Conservation (phyloP, 176 grass and related monocot genomes). For the barley (Hordeum vulgare) region DNA sequence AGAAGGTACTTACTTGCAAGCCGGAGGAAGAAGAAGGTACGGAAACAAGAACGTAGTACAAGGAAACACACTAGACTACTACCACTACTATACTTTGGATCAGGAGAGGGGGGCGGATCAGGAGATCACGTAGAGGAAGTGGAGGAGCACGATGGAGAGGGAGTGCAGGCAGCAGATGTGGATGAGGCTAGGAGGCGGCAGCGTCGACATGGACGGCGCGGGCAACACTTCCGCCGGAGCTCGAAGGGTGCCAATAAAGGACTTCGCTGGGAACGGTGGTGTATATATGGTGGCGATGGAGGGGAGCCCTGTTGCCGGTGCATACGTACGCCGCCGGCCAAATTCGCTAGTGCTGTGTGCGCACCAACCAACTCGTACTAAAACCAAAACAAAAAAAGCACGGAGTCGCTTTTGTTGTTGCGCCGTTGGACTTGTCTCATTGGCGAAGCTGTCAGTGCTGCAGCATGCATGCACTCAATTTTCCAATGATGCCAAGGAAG, state of each 20-base stretch:
- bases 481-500: slow-evolving; percentile 16
- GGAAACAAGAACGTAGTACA: slow-evolving; percentile 15
- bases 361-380: slow-evolving; percentile 11
- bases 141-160: slow-evolving; percentile 82
- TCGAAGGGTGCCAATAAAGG: neutral
- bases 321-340: neutral
- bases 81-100: slow-evolving; percentile 12
- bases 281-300: neutral
- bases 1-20: neutral
- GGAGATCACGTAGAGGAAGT: slow-evolving; percentile 93
- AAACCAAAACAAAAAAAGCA: neutral
- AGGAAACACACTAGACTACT: neutral
- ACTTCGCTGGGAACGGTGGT: neutral
- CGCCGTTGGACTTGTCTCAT: neutral
- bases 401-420: neutral
- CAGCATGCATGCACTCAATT: neutral
- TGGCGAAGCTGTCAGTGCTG: neutral
- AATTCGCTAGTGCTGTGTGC: slow-evolving; percentile 1
- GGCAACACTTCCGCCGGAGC: neutral
- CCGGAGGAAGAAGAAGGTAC: neutral
- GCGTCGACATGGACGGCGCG: slow-evolving; percentile 35
- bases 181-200: slow-evolving; percentile 26
- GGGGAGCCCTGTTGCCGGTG: neutral
- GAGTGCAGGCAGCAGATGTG: slow-evolving; percentile 83
- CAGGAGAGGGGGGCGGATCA: slow-evolving; percentile 13